A percentile compares a stretch with the other conserved stretches of the same genome.
Evolutionary conservation across 371 early-diverging fungal genomes (phyloP).

Genomic region (Nematocida minor): DNA sequence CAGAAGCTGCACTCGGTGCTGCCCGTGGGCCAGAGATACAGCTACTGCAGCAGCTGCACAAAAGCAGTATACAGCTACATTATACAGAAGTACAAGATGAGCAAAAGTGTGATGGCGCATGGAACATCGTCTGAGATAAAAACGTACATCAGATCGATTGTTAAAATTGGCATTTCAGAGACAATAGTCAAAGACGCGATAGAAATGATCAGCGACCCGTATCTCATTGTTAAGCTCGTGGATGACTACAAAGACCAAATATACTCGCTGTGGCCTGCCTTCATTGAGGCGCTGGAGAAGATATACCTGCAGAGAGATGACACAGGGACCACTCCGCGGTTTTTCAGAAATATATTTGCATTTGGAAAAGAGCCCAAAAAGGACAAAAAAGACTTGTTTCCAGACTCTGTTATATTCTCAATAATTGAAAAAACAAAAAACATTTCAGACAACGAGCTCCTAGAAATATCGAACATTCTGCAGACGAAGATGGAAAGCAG

Average conservation of each 20-base stretch:
- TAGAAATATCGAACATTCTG: neutral
- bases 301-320: neutral
- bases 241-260: neutral
- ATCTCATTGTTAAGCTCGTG: neutral
- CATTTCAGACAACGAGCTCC: neutral
- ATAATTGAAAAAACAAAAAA: constrained; percentile 11
- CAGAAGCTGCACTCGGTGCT: neutral
- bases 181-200: neutral
- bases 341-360: constrained; percentile 23
- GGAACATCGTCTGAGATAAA: neutral
- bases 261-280: neutral
- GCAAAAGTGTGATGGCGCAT: neutral
- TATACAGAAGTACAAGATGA: neutral
- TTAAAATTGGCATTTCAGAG: neutral
- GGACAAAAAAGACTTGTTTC: constrained; percentile 21
- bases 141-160: constrained; percentile 6
- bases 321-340: neutral
- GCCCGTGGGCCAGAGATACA: neutral
- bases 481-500: neutral
- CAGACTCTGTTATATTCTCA: neutral
- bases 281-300: neutral
- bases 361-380: constrained; percentile 46
- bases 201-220: neutral
- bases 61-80: constrained; percentile 9
- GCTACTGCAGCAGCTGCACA: constrained; percentile 22